Percentiles rank a stretch among this genome's conserved stretches.
Evolutionary conservation across 805 yeast genomes (phyloP).

Genomic region (Cyberlindnera mrakii): DNA sequence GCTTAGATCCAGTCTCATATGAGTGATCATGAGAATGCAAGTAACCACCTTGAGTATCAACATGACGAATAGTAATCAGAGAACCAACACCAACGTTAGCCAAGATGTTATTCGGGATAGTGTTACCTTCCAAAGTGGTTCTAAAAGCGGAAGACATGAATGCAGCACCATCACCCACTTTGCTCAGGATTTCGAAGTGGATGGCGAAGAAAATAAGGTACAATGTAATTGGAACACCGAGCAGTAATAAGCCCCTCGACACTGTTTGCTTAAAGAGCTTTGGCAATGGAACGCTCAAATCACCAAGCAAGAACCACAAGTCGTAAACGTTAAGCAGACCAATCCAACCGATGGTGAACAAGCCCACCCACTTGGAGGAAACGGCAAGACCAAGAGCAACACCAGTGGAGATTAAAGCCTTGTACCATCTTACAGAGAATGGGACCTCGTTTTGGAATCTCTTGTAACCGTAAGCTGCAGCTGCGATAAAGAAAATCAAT

Average conservation of each 20-base stretch:
- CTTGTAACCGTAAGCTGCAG: conserved; percentile 58
- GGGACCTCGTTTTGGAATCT: conserved; percentile 62
- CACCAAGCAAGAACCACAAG: conserved; percentile 70
- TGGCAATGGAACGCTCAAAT: conserved; percentile 44
- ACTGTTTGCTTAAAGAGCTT: conserved; percentile 41
- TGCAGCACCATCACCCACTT: conserved; percentile 67
- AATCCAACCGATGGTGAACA: conserved; percentile 75
- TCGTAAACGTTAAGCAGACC: conserved; percentile 57
- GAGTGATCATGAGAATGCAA: conserved; percentile 72
- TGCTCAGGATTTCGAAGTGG: conserved; percentile 52
- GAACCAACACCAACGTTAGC: conserved; percentile 76
- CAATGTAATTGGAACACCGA: conserved; percentile 52
- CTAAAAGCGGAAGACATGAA: conserved; percentile 72
- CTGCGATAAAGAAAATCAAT: conserved; percentile 69
- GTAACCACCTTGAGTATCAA: conserved; percentile 72
- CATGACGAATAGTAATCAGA: conserved; percentile 57
- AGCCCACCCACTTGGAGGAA: conserved; percentile 80
- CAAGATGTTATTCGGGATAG: conserved; percentile 49
- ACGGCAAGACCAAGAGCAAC: conserved; percentile 67
- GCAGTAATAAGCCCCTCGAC: conserved; percentile 44
- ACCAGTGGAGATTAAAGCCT: conserved; percentile 57
- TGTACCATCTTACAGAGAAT: conserved; percentile 51
- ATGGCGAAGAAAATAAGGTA: conserved; percentile 55
- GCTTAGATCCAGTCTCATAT: conserved; percentile 76
- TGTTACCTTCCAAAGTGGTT: conserved; percentile 52